Percentiles rank a stretch among this genome's conserved stretches.
These are phyloP conservation scores for Penicillium sp. DNA, from an alignment of 2,329 filamentous ascomycete species.

Conservation along the genomic window DNA sequence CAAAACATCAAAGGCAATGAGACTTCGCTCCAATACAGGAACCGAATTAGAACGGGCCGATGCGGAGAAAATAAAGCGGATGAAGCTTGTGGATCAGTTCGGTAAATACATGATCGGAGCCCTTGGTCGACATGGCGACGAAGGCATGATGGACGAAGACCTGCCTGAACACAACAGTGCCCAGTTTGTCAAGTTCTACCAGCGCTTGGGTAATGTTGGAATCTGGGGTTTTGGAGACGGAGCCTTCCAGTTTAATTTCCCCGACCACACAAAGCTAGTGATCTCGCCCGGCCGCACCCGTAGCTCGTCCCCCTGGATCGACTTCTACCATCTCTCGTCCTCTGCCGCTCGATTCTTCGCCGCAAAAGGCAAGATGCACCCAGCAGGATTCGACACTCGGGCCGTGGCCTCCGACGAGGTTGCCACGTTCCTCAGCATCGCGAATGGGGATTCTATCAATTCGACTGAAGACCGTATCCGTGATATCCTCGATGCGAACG, in stretches of 20 bases:
- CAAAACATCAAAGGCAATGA: slow-evolving; percentile 33
- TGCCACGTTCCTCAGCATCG: slow-evolving; percentile 41
- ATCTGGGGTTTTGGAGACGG: slow-evolving; percentile 52
- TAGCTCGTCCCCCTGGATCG: slow-evolving; percentile 42
- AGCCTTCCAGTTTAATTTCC: slow-evolving; percentile 53
- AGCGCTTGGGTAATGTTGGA: slow-evolving; percentile 52
- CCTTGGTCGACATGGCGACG: slow-evolving; percentile 42
- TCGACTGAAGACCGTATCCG: slow-evolving; percentile 37
- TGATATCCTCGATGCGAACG: slow-evolving; percentile 46
- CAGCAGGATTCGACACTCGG: slow-evolving; percentile 43
- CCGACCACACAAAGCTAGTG: slow-evolving; percentile 52
- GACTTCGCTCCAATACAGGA: slow-evolving; percentile 32
- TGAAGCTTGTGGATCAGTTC: slow-evolving; percentile 50
- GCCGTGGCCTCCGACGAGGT: slow-evolving; percentile 42
- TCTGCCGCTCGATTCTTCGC: slow-evolving; percentile 45
- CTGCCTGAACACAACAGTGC: slow-evolving; percentile 25
- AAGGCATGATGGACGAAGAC: slow-evolving; percentile 31
- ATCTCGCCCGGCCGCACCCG: slow-evolving; percentile 42
- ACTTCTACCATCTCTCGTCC: slow-evolving; percentile 50
- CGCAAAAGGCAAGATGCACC: slow-evolving; percentile 42
- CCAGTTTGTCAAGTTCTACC: slow-evolving; percentile 51
- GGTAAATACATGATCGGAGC: slow-evolving; percentile 53
- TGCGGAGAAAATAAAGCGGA: slow-evolving; percentile 47
- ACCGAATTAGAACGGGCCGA: slow-evolving; percentile 39
- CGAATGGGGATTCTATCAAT: slow-evolving; percentile 34